Base-by-base conservation (phyloP, 1,139 yeast genomes). In the Suhomyces kunorum region DNA sequence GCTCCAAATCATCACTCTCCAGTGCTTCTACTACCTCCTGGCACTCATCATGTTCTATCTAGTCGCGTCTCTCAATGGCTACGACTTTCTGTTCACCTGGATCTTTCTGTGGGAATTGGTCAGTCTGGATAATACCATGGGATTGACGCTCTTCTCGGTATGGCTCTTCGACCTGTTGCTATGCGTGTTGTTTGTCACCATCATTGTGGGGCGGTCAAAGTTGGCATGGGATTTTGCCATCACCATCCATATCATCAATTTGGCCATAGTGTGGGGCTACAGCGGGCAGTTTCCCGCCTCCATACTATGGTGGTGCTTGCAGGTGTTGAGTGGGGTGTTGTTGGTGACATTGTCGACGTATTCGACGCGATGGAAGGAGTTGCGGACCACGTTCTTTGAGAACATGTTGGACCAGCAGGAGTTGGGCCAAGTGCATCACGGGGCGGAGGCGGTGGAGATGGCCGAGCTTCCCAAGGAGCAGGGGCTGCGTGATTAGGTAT, bases 171-270 rank as follows among this genome's bases (percentile, higher is more conserved):
- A 87, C 58, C 75, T 96, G 1, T 68, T 85, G 38, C 60, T 83
- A 14, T 83, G 90, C 55, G 96, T 89, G 1, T 63, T 87, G 13
- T 88, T 88, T 54, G 81, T 92, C 55, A 87, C 96, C 1, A 66
- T 89, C 4, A 82, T 90, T 16, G 96, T 92, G 13, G 97, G 98
- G 0, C 71, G 98, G 45, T 85, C 95, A 29, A 92, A 90, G 61
- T 68, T 92, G 43, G 98, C 97, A 0, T 85, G 96, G 86, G 98
- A 92, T 62, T 92, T 90, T 66, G 96, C 96, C 9, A 58, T 92
- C 24, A 90, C 98, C 0, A 72, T 92, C 12, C 97, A 92, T 61
- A 81, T 87, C 13, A 77, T 92, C 39, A 85, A 90, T 61, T 63
- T 90, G 28, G 41, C 82, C 3, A 81, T 87, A 6, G 87, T 81